Base-by-base conservation (phyloP, 2,329 filamentous ascomycete genomes). In the Talaromyces albobiverticillius region DNA sequence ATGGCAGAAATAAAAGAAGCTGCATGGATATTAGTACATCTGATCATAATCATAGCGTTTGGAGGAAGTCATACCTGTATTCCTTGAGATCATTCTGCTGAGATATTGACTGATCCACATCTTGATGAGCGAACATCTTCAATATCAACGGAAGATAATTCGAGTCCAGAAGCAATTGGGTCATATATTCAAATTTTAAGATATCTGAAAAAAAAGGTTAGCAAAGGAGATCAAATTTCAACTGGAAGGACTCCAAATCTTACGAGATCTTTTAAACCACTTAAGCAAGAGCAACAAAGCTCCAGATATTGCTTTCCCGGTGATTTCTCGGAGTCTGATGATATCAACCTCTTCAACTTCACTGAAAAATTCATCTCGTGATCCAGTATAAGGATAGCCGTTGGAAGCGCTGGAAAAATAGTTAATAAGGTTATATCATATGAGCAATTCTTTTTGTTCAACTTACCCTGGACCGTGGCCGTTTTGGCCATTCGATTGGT, bases 211-310 rank as follows among this genome's bases (percentile, higher is more conserved):
- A 18, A 4, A 42, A 4, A 18, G 11, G 13, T 45, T 64, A 54
- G 57, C 60, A 53, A 70, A 62, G 38, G 51, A 34, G 26, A 8
- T 22, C 6, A 38, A 25, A 16, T 8, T 40, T 14, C 3, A 13
- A 43, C 31, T n/a, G 45, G 36, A 26, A 43, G 10, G 6, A 22
- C 25, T 6, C 29, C 3, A 43, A 25, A 31, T 78, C 89, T 78
- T 77, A 95, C 90, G 94, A 55, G 91, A 96, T 51, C 95, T 78
- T 69, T 96, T 95, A 64, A 97, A 87, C 94, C 94, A 99, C 72
- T 97, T 99, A 57, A 97, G 69, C 42, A 97, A 73, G n/a, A 96
- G 77, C 25, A 99, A 76, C 25, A 99, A 75, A 53, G 91, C 88
- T 1, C 89, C 92, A n/a, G 91, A 94, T 20, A 96, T 87, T 0